Percentiles rank a stretch among this genome's conserved stretches.
Evolutionary conservation across 129 eudicot genomes (phyloP).

Genomic region (Arctium lappa): DNA sequence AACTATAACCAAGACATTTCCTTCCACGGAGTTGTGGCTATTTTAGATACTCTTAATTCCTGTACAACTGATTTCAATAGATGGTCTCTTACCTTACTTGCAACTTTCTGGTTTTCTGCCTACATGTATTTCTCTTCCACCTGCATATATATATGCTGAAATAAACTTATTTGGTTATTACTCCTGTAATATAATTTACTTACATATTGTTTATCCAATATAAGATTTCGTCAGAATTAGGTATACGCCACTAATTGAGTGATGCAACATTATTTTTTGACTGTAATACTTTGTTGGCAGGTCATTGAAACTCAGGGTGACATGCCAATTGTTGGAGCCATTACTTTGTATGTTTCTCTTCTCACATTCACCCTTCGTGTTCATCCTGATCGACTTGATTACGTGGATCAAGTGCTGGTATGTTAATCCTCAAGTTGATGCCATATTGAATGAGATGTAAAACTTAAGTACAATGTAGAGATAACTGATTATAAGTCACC

Average conservation of each 20-base stretch:
- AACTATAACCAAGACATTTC: not conserved
- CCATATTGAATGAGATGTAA: slow-evolving; percentile 11
- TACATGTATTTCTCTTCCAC: not conserved
- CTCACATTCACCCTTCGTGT: slow-evolving; percentile 95
- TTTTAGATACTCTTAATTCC: not conserved
- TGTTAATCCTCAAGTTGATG: slow-evolving; percentile 26
- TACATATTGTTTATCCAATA: not conserved
- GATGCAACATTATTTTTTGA: not conserved
- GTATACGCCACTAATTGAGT: not conserved
- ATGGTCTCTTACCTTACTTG: not conserved
- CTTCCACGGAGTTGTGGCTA: not conserved
- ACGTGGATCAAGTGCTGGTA: slow-evolving; percentile 99
- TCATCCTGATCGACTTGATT: slow-evolving; percentile 99
- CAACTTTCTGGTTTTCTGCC: not conserved
- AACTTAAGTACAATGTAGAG: not conserved
- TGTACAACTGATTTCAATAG: not conserved
- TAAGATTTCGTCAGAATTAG: not conserved
- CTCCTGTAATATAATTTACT: not conserved
- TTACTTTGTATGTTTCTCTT: slow-evolving; percentile 88
- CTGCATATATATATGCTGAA: not conserved
- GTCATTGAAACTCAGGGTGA: slow-evolving; percentile 92
- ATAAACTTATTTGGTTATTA: not conserved
- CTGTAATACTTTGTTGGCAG: slow-evolving; percentile 42
- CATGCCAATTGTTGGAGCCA: slow-evolving; percentile 97
- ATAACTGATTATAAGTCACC: not conserved